Conservation (phyloP, 805 yeast species). For the Torulaspora quercuum region DNA sequence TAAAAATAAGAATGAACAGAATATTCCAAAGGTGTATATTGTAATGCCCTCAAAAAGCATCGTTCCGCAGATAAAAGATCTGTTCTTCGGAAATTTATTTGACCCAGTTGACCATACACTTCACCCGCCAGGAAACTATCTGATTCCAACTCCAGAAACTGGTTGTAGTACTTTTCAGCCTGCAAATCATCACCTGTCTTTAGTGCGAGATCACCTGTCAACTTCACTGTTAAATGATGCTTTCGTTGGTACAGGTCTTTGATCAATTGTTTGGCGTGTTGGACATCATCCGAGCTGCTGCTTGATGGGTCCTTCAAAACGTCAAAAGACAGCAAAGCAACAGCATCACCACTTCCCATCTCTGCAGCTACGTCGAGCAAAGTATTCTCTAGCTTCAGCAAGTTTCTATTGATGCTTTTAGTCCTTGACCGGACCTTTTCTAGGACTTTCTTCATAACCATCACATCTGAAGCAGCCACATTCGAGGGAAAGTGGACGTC, state of each 20-base stretch:
- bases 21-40: conserved; percentile 57
- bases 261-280: conserved; percentile 60
- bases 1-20: conserved; percentile 74
- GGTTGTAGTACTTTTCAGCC: conserved; percentile 58
- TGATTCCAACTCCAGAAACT: conserved; percentile 53
- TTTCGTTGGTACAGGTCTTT: conserved; percentile 51
- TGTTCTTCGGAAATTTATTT: conserved; percentile 53
- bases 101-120: conserved; percentile 64
- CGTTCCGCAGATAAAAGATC: conserved; percentile 50
- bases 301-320: conserved; percentile 43
- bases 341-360: conserved; percentile 76
- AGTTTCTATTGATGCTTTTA: conserved; percentile 52
- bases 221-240: conserved; percentile 73
- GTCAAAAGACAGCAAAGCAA: conserved; percentile 67
- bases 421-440: conserved; percentile 59
- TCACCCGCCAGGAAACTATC: conserved; percentile 65
- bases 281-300: conserved; percentile 48
- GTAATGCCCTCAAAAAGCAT: conserved; percentile 60
- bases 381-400: conserved; percentile 63
- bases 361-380: conserved; percentile 83
- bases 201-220: conserved; percentile 73
- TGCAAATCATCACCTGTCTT: conserved; percentile 45
- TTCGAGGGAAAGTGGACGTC: conserved; percentile 43
- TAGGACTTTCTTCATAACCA: conserved; percentile 64
- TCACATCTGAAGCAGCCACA: conserved; percentile 54